Base-by-base conservation (phyloP, 2,329 filamentous ascomycete species). In the Nigrograna mackinnonii region DNA sequence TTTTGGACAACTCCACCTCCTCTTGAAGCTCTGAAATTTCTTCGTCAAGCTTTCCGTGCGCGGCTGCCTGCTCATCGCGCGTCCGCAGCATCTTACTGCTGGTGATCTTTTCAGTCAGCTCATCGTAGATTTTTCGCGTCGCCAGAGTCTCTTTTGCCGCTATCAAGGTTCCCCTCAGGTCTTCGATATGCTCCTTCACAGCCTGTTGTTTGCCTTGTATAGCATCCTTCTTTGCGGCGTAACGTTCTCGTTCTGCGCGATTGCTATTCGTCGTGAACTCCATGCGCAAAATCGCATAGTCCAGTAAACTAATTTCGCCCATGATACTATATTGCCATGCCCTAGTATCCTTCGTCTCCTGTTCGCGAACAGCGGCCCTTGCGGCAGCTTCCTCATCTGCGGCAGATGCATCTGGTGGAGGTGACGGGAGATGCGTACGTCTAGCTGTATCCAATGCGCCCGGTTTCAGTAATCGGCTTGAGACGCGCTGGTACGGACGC, bases 181-280 rank as follows among this genome's bases (percentile, higher is more conserved):
- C 76, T 4, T 79, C 73, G 35, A 91, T 96, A 65, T 84, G 89
- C 39, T 86, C 82, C 40, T 86, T 82, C 35, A 96, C 90, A 16
- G 79, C 76, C 55, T 92, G 83, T 60, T 91, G 91, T 19, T 90
- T 90, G 20, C 79, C 79, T 31, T 89, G 73, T 57, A 96, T 96
- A 48, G 84, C 83, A 37, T 84, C 74, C 60, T 95, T 92, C 63
- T 95, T 88, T 2, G 80, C 78, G 4, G 85, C 84, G 69, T 96
- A 97, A 34, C 91, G 85, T 56, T 87, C 82, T 40, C 92, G 85
- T 71, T 97, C 91, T 41, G 81, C 82, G 49, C 80, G 82, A 67
- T 97, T 96, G 64, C 89, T 91, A 20, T 86, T 83, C 39, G 87
- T 81, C 1, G 96, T 84, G 60, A 95, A 89, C 57, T 96, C 91